A percentile compares a stretch with the other conserved stretches of the same genome.
phyloP scores from a whole-genome alignment of 345 rosid genomes.

The Passiflora organensis region DNA sequence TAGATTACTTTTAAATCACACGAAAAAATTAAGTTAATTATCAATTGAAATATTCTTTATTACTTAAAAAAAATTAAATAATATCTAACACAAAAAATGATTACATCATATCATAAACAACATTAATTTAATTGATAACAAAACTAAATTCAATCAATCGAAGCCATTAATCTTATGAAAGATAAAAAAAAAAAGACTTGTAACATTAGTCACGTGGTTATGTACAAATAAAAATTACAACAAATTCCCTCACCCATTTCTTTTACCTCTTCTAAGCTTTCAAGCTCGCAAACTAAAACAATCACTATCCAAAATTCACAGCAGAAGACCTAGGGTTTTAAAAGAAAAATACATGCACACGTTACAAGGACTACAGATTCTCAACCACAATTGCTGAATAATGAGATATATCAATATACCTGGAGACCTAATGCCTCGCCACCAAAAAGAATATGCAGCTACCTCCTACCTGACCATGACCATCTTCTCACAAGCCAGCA shows the following conservation, averaged over 20 bases:
- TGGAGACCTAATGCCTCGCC: constrained; percentile 48
- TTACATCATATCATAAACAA: too few species aligned
- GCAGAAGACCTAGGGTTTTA: neutral
- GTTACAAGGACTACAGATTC: constrained; percentile 17
- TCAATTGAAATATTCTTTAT: too few species aligned
- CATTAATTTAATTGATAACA: too few species aligned
- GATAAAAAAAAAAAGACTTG: neutral
- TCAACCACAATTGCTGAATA: constrained; percentile 20
- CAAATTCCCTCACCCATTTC: constrained; percentile 20
- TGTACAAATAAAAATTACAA: constrained; percentile 41
- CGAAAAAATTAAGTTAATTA: too few species aligned
- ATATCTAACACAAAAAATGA: too few species aligned
- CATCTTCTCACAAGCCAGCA: constrained; percentile 28
- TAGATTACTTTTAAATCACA: too few species aligned
- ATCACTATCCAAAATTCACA: constrained; percentile 22
- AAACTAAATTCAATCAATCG: too few species aligned
- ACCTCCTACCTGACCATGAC: constrained; percentile 27
- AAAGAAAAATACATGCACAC: constrained; percentile 15
- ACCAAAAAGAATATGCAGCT: constrained; percentile 66
- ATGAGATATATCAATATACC: constrained; percentile 42
- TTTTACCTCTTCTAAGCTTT: constrained; percentile 25
- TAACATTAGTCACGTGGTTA: constrained; percentile 21
- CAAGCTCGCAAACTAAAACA: constrained; percentile 30
- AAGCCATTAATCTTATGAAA: too few species aligned
- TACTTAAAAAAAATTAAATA: too few species aligned